These are phyloP conservation scores for Venturia asperata DNA, from an alignment of 2,329 filamentous ascomycete species.

Conservation along the genomic window DNA sequence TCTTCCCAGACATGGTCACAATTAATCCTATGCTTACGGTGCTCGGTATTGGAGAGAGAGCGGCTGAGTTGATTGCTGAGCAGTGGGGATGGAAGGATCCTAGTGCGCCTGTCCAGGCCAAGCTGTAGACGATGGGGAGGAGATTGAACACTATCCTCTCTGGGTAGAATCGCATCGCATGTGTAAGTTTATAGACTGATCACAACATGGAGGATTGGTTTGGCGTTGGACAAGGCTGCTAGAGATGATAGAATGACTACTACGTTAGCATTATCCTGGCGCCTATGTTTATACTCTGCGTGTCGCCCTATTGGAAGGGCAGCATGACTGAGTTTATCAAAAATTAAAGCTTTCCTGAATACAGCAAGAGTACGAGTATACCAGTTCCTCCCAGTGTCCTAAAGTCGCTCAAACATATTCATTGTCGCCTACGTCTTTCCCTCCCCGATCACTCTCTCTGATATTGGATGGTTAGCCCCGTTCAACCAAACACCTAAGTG, in stretches of 20 bases:
- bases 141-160: not conserved
- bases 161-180: not conserved
- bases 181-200: not conserved
- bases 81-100: conserved; percentile 59
- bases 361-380: too few relatives aligned
- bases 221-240: not conserved
- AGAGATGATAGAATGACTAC: not conserved
- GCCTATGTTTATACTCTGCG: not conserved
- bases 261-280: not conserved
- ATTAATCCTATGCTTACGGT: conserved; percentile 92
- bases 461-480: too few relatives aligned
- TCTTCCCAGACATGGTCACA: conserved; percentile 80
- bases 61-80: conserved; percentile 73
- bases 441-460: too few relatives aligned
- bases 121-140: conserved; percentile 34
- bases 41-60: conserved; percentile 72
- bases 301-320: not conserved
- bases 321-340: too few relatives aligned
- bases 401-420: too few relatives aligned
- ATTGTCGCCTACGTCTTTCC: too few relatives aligned
- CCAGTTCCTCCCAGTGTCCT: too few relatives aligned
- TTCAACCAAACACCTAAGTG: too few relatives aligned
- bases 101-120: conserved; percentile 40
- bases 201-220: not conserved
- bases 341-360: too few relatives aligned